Percentiles rank a stretch among this genome's conserved stretches.
phyloP scores from a whole-genome alignment of 305 asterid species.

The Fraxinus angustifolia region DNA sequence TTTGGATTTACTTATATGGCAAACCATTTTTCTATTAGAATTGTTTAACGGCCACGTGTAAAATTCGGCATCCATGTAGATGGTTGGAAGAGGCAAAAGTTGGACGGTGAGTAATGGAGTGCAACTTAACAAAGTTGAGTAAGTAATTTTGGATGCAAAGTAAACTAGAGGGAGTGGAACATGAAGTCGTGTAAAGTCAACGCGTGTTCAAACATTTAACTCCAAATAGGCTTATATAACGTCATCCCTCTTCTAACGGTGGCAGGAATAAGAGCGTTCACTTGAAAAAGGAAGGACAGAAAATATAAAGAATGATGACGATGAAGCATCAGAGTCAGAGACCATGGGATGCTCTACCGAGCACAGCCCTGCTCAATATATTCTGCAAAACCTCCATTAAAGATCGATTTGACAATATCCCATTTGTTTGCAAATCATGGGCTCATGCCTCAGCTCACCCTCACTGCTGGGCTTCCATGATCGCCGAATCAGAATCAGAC shows the following conservation, averaged over 20 bases:
- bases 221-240: no score
- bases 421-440: slow-evolving; percentile 48
- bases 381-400: slow-evolving; percentile 37
- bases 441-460: slow-evolving; percentile 33
- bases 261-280: not conserved
- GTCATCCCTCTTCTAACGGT: not conserved
- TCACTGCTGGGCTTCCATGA: slow-evolving; percentile 46
- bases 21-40: no score
- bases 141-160: no score
- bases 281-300: not conserved
- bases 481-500: slow-evolving; percentile 21
- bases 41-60: no score
- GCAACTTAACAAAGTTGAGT: no score
- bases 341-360: slow-evolving; percentile 44
- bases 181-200: no score
- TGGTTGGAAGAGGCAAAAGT: no score
- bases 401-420: slow-evolving; percentile 34
- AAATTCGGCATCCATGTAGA: no score
- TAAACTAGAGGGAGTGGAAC: no score
- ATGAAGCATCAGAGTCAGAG: slow-evolving; percentile 21
- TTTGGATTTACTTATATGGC: no score
- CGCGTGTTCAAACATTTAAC: no score
- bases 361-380: slow-evolving; percentile 34
- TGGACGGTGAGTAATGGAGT: no score
- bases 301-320: not conserved